A percentile compares a stretch with the other conserved stretches of the same genome.
Evolutionary conservation across 768 basidiomycete species (phyloP).

Genomic region (Hydnomerulius pinastri): DNA sequence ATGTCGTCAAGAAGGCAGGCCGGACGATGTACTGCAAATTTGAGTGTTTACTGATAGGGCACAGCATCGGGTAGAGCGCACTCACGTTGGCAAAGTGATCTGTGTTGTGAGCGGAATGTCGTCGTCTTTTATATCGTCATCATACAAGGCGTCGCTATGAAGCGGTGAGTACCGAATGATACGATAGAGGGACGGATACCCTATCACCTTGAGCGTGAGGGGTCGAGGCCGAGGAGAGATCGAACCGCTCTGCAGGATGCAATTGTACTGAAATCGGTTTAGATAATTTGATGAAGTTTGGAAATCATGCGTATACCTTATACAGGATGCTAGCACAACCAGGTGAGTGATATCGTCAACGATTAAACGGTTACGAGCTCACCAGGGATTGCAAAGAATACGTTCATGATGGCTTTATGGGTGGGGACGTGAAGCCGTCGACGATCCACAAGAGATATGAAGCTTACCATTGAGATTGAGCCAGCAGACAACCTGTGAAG

Average conservation of each 20-base stretch:
- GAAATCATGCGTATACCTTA: background rate
- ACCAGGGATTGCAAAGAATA: conserved; percentile 4
- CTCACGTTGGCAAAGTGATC: background rate
- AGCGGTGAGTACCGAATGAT: background rate
- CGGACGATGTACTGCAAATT: background rate
- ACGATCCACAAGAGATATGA: background rate
- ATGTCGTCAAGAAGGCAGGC: too few species aligned
- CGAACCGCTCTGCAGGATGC: background rate
- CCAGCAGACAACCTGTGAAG: background rate
- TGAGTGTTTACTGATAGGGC: background rate
- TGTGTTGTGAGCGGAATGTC: background rate
- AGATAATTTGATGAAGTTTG: background rate
- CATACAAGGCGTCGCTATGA: background rate
- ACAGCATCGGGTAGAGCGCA: too few species aligned
- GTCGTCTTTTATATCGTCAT: background rate
- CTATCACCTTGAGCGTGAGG: background rate
- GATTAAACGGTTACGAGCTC: background rate
- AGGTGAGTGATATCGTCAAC: background rate
- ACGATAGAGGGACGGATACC: background rate
- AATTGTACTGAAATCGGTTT: background rate
- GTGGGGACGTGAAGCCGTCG: too few species aligned
- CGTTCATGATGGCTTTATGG: background rate
- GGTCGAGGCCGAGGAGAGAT: background rate
- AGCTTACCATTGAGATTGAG: conserved; percentile 3
- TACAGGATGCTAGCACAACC: background rate